These are phyloP conservation scores for Pelagophyceae sp. DNA, from an alignment of 352 stramenopile genomes.

Conservation along the genomic window DNA sequence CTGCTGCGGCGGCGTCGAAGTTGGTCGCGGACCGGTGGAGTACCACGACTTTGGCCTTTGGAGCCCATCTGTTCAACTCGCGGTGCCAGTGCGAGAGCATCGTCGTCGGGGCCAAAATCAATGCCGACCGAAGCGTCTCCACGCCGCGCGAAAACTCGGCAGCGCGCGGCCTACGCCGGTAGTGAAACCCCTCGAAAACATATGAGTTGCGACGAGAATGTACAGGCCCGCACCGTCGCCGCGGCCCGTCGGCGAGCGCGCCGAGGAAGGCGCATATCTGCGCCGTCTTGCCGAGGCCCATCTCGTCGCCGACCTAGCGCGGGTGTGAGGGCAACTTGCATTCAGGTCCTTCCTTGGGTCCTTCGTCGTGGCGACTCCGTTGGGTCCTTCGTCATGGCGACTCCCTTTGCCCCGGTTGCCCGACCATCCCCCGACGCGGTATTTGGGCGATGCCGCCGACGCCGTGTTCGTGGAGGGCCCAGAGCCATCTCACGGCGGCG, in stretches of 20 bases:
- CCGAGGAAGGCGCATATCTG: conserved; percentile 45
- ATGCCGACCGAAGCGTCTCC: conserved; percentile 27
- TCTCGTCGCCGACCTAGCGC: conserved; percentile 81
- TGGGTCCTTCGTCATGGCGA: no score
- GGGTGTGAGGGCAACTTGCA: no score
- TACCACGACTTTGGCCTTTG: conserved; percentile 69
- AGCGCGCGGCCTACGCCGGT: no score
- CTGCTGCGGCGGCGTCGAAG: conserved; percentile 13
- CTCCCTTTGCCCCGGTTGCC: no score
- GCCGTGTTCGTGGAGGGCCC: conserved; percentile 64
- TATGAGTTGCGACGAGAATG: no score
- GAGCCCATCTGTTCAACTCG: conserved; percentile 84
- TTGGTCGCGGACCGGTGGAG: conserved; percentile 52
- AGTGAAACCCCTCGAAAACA: no score
- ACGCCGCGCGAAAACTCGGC: neutral
- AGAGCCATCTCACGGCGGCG: conserved; percentile 74
- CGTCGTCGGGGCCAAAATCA: conserved; percentile 82
- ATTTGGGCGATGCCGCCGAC: conserved; percentile 75
- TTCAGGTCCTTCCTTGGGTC: no score
- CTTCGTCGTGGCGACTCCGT: no score
- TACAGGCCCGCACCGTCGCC: no score
- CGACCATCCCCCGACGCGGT: no score
- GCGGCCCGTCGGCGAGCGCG: conserved; percentile 17
- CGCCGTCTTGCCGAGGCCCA: conserved; percentile 82
- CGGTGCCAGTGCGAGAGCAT: conserved; percentile 81